Conservation (phyloP, 2,329 filamentous ascomycete species). For the Phaeosphaeriaceae sp. region DNA sequence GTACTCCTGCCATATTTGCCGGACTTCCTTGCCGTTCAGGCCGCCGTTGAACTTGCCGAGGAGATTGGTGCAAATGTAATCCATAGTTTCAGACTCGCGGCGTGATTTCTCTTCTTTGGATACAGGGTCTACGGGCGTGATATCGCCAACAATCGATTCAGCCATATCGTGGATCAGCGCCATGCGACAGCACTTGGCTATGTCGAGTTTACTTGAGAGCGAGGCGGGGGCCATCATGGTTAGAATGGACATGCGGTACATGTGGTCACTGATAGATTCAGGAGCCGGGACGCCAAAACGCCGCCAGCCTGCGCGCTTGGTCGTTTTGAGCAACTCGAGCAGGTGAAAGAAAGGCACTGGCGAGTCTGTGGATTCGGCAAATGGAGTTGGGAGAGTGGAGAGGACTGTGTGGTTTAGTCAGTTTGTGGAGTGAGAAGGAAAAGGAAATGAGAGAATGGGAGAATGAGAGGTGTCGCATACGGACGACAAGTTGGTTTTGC, state of each 20-base stretch:
- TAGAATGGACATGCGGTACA: slow-evolving; percentile 99
- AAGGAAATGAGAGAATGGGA: neutral
- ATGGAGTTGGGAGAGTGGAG: slow-evolving; percentile 64
- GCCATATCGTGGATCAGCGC: slow-evolving; percentile 98
- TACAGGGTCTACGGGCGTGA: slow-evolving; percentile 89
- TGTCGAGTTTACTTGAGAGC: slow-evolving; percentile 74
- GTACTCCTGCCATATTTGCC: slow-evolving; percentile 91
- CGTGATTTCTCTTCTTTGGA: slow-evolving; percentile 86
- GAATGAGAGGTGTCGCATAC: slow-evolving; percentile 41
- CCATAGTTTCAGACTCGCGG: slow-evolving; percentile 88
- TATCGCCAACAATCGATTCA: slow-evolving; percentile 91
- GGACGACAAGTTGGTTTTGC: slow-evolving; percentile 27
- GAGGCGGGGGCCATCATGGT: slow-evolving; percentile 86
- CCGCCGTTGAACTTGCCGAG: slow-evolving; percentile 79
- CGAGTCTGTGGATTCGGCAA: slow-evolving; percentile 68
- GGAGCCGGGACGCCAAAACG: slow-evolving; percentile 78
- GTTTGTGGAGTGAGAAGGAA: neutral
- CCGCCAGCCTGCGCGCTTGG: slow-evolving; percentile 93
- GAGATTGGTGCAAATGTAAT: slow-evolving; percentile 78
- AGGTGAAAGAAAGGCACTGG: slow-evolving; percentile 94
- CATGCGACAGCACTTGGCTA: slow-evolving; percentile 90
- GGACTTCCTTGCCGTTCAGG: slow-evolving; percentile 71
- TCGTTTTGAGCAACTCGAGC: slow-evolving; percentile 92
- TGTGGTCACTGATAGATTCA: slow-evolving; percentile 96
- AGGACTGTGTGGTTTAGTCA: slow-evolving; percentile 60